Evolutionary conservation across 2,329 filamentous ascomycete species (phyloP).

Genomic region (Fusarium sulawesiense): DNA sequence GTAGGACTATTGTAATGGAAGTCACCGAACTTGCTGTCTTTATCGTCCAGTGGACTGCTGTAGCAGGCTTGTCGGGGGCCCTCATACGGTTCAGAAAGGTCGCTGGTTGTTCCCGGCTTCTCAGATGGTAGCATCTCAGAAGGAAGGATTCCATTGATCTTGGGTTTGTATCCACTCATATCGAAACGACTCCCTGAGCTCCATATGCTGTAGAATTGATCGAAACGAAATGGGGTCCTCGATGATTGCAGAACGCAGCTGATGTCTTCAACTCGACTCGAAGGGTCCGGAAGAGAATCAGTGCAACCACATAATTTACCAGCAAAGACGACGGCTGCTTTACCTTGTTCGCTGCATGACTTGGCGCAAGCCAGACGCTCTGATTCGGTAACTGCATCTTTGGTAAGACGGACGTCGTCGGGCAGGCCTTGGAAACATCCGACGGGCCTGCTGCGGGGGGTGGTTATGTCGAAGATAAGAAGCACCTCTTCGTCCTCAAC

Average conservation of each 20-base stretch:
- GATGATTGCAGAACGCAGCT: background rate
- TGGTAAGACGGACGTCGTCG: background rate
- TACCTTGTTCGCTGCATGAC: background rate
- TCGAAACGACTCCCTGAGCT: background rate
- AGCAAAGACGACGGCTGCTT: background rate
- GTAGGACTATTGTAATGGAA: background rate
- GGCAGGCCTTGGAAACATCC: background rate
- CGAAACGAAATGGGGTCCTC: background rate
- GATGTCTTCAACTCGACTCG: background rate
- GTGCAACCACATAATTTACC: background rate
- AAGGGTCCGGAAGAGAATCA: rapidly evolving
- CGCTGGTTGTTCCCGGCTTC: rapidly evolving
- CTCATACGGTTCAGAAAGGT: background rate
- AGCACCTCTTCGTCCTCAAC: background rate
- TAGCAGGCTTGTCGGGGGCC: background rate
- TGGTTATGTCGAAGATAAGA: background rate
- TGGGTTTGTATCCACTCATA: background rate
- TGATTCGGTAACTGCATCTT: background rate
- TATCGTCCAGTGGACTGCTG: background rate
- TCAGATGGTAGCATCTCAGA: background rate
- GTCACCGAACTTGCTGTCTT: too few relatives aligned
- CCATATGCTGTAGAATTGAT: background rate
- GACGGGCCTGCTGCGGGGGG: background rate
- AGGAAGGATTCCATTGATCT: background rate
- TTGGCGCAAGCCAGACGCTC: background rate